Evolutionary conservation across 495 filamentous ascomycete genomes (phyloP).

Genomic region (Penicillium crystallinum): DNA sequence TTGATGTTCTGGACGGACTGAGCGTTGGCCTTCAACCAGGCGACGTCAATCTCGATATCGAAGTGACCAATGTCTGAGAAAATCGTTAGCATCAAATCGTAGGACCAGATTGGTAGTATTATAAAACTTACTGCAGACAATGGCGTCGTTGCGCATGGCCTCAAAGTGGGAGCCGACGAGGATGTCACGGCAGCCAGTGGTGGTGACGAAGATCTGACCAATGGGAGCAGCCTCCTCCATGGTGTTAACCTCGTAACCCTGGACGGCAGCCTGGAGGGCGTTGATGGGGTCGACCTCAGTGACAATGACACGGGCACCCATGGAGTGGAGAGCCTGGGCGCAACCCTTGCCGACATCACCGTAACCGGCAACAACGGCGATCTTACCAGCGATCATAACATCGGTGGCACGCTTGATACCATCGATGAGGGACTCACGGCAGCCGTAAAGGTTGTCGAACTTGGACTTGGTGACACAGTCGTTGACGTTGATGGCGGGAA

Average conservation of each 20-base stretch:
- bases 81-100: constrained; percentile 32
- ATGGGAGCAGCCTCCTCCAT: constrained; percentile 89
- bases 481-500: constrained; percentile 98
- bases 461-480: constrained; percentile 99
- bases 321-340: constrained; percentile 87
- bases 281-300: constrained; percentile 99
- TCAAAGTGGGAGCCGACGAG: constrained; percentile 89
- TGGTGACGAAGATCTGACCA: constrained; percentile 99
- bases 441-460: constrained; percentile 99
- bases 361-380: constrained; percentile 94
- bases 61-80: constrained; percentile 86
- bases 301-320: constrained; percentile 95
- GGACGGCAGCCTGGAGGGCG: constrained; percentile 95
- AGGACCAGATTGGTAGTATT: neutral
- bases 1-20: constrained; percentile 96
- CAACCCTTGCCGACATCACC: constrained; percentile 99
- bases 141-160: constrained; percentile 96
- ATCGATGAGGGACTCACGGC: constrained; percentile 96
- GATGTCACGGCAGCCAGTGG: constrained; percentile 98
- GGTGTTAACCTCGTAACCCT: constrained; percentile 91
- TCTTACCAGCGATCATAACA: constrained; percentile 99
- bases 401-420: constrained; percentile 99
- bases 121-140: constrained; percentile 80
- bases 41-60: constrained; percentile 99
- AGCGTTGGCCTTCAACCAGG: constrained; percentile 96